Percentiles rank a stretch among this genome's conserved stretches.
These are phyloP conservation scores for Capsicum chinense DNA, from an alignment of 257 asterid species.

Conservation along the genomic window DNA sequence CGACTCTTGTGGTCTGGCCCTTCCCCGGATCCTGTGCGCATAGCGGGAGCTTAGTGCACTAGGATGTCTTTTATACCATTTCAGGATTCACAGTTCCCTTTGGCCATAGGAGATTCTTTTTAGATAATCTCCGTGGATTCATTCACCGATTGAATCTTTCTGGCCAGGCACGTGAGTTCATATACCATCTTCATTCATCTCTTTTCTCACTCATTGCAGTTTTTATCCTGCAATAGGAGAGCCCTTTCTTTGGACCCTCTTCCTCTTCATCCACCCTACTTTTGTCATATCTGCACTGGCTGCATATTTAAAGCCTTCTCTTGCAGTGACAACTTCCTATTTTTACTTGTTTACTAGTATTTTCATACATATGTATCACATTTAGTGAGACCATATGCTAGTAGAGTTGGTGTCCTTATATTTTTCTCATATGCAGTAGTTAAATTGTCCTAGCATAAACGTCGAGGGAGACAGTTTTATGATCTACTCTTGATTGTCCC, in stretches of 20 bases:
- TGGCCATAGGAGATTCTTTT: constrained; percentile 21
- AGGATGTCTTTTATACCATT: neutral
- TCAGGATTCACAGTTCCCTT: neutral
- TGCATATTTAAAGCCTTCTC: constrained; percentile 47
- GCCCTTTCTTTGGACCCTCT: neutral
- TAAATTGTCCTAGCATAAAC: constrained; percentile 21
- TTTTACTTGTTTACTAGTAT: neutral
- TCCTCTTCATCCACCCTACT: constrained; percentile 13
- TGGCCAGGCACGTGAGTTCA: neutral
- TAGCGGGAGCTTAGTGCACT: neutral
- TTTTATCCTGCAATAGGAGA: neutral
- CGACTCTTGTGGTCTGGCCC: neutral
- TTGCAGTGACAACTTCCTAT: constrained; percentile 25
- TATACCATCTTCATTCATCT: neutral
- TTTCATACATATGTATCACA: constrained; percentile 8
- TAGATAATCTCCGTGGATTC: constrained; percentile 7
- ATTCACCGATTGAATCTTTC: neutral
- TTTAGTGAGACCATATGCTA: constrained; percentile 15
- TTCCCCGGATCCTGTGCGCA: neutral
- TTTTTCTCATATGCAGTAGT: neutral
- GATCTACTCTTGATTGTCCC: constrained; percentile 46
- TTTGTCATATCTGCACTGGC: constrained; percentile 37
- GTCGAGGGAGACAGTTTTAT: constrained; percentile 60
- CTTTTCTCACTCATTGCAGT: constrained; percentile 29
- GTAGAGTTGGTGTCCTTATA: neutral